phyloP scores from a whole-genome alignment of 768 basidiomycete genomes.

The Amanita thiersii region DNA sequence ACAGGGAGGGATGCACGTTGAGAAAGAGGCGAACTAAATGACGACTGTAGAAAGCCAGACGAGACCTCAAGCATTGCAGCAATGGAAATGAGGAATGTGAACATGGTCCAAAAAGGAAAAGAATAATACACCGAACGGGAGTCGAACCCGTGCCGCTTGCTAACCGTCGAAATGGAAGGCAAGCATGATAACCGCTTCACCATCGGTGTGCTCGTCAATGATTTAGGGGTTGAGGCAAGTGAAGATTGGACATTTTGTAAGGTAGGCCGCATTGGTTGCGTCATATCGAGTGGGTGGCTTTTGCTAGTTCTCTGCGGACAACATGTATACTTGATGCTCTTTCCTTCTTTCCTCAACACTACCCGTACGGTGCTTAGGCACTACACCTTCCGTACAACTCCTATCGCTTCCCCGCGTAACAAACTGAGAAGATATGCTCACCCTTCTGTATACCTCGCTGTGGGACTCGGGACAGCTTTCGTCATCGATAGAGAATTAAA shows the following conservation, averaged over 20 bases:
- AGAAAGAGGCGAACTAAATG: constrained; percentile 7
- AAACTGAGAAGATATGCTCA: constrained; percentile 16
- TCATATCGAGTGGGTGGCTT: no score
- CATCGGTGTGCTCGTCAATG: constrained; percentile 31
- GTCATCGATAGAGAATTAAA: constrained; percentile 44
- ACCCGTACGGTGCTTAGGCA: background rate
- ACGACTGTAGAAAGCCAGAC: background rate
- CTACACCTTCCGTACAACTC: background rate
- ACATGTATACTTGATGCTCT: constrained; percentile 1
- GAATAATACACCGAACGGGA: constrained; percentile 7
- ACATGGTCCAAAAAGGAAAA: background rate
- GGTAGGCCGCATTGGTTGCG: no score
- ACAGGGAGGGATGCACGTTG: constrained; percentile 51
- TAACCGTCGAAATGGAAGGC: no score
- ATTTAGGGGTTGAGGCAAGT: no score
- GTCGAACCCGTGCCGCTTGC: constrained; percentile 10
- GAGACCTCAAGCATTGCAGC: background rate
- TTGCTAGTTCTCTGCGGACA: no score
- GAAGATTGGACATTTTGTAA: no score
- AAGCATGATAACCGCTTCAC: constrained; percentile 93
- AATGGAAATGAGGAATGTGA: background rate
- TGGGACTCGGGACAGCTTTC: constrained; percentile 34
- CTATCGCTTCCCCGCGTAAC: background rate
- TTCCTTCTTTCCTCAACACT: constrained; percentile 1
- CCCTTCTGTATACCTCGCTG: constrained; percentile 26